Base-by-base conservation (phyloP, 345 rosid genomes). In the Populus nigra region DNA sequence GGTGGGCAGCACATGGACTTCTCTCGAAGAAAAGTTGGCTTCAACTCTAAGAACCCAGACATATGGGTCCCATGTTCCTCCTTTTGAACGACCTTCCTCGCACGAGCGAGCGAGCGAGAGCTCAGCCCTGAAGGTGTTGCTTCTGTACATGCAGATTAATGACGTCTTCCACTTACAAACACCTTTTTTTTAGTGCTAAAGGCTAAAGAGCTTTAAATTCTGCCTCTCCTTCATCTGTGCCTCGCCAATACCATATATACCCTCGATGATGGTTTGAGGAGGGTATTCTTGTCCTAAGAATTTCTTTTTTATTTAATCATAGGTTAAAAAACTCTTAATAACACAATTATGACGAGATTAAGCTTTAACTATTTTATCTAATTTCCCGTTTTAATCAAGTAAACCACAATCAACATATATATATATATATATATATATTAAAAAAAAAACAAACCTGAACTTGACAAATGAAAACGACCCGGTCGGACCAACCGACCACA, bases 1-100 rank as follows among this genome's bases (percentile, higher is more conserved):
- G 17, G 50, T 45, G 50, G 50, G 50, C 31, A 63, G 65, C 78
- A 75, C 72, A 65, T 67, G 65, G 22, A 20, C 79, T 61, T 65
- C 35, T 69, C 11, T 45, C 50, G 50, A 13, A 31, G 23, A n/a
- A 29, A 80, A 76, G 79, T 78, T 85, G 86, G 76, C 83, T 79
- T 73, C 69, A 61, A 69, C 38, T 55, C 18, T 7, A 22, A 66
- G 77, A 59, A 57, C 63, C 38, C 65, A 27, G 75, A 79, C 73
- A 72, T 17, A 5, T 45, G 83, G 80, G 78, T 20, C 86, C 84
- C 79, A 50, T 20, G 35, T 23, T 63, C 71, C 71, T 23, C 49
- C 47, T 65, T 73, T 55, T 12, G 13, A 50, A 41, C 41, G 33
- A 5, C 50, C 31, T 8, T 15, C 45, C 45, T 9, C 20, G 13